Conservation (phyloP, 2,329 filamentous ascomycete species). For the Fusarium coffeatum region DNA sequence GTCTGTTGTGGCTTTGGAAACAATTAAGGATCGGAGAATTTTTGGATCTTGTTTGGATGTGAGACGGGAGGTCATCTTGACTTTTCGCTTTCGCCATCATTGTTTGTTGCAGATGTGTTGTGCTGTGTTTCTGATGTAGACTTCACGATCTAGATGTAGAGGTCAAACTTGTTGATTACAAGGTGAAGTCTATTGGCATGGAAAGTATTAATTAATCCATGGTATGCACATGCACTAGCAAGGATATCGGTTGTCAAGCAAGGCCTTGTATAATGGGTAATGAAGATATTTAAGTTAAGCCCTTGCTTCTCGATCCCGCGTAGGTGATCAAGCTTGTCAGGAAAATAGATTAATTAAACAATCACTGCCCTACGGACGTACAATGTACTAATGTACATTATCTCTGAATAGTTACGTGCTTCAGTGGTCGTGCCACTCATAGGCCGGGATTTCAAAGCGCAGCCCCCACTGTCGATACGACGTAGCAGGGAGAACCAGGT, state of each 20-base stretch:
- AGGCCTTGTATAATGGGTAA: background rate
- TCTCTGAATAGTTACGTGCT: constrained; percentile 13
- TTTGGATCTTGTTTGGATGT: constrained; percentile 1
- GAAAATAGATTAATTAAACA: background rate
- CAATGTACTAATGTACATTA: background rate
- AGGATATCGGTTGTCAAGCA: background rate
- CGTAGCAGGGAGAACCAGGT: constrained; percentile 34
- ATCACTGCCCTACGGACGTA: background rate
- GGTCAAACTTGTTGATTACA: background rate
- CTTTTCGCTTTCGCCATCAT: background rate
- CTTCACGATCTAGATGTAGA: background rate
- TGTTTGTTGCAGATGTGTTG: background rate
- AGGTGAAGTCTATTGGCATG: background rate
- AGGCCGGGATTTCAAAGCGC: constrained; percentile 11
- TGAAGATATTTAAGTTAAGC: background rate
- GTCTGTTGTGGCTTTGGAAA: background rate
- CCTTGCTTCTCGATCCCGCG: background rate
- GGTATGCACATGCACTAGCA: background rate
- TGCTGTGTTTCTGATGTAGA: background rate
- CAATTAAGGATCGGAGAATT: background rate
- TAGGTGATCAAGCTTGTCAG: background rate
- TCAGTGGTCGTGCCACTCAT: constrained; percentile 17
- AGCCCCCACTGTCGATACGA: constrained; percentile 31
- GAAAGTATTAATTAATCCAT: background rate
- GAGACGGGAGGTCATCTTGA: background rate